Base-by-base conservation (phyloP, 768 basidiomycete genomes). In the Lepiota venenata region DNA sequence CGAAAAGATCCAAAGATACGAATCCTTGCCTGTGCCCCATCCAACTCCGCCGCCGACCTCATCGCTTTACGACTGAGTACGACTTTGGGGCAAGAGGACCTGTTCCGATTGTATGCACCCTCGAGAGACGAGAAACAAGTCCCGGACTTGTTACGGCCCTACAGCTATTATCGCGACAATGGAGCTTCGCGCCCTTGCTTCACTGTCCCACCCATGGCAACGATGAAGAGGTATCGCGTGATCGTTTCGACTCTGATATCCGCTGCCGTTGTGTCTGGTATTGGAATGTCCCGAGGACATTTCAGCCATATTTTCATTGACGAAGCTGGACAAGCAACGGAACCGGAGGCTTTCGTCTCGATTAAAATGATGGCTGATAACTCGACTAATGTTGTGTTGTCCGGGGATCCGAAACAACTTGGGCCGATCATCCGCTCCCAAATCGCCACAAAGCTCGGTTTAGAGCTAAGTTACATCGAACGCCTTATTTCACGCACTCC, bases 271-370 rank as follows among this genome's bases (percentile, higher is more conserved):
- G 70, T 74, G 1, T 73, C 74, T 21, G 80, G 79, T 1, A 72
- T 86, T 37, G 85, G 85, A 0, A 71, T 88, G 41, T 68, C 75
- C 0, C 70, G 76, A 1, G 86, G 87, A 0, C 81, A 87, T 63
- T 89, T 81, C 63, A 76, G 72, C 8, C 84, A 88, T 56, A 82
- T 89, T 12, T 84, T 88, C 61, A 66, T 86, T 8, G 86, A 89
- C 58, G 86, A 89, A 62, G 86, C 85, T 0, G 86, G 84, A 0
- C 86, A 89, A 60, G 84, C 85, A 2, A 83, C 81, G 0, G 87
- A 89, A 63, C 83, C 85, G 0, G 86, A 88, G 63, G 73, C 74
- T 0, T 82, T 86, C 66, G 74, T 86, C 14, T 69, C 80, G 0
- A 78, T 88, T 67, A 83, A 83, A 68, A 81, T 79, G 0, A 73